Conservation (phyloP, 176 grass and related monocot species). For the Paspalum vaginatum region DNA sequence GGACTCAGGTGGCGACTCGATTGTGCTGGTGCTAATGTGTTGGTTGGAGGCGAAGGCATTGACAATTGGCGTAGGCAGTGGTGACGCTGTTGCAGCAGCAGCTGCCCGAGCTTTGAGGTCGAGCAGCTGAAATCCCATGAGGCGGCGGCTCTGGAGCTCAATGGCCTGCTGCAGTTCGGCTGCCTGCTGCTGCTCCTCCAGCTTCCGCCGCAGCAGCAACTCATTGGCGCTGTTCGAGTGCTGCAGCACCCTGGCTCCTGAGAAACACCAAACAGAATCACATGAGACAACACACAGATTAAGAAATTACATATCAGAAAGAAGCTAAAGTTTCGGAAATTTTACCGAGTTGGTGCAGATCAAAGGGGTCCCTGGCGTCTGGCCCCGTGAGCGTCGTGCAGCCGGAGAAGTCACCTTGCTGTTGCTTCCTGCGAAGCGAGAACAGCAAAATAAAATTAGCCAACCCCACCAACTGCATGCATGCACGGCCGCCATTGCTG, state of each 20-base stretch:
- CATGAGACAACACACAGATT: too few relatives aligned
- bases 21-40: background rate
- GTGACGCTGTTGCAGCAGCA: background rate
- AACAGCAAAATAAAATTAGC: conserved; percentile 15
- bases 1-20: conserved; percentile 39
- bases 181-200: conserved; percentile 86
- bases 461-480: background rate
- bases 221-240: conserved; percentile 62
- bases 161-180: conserved; percentile 79
- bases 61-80: background rate
- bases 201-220: conserved; percentile 67
- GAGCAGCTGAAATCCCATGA: conserved; percentile 68
- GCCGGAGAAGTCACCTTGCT: conserved; percentile 66
- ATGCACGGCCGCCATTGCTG: background rate
- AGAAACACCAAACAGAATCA: background rate
- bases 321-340: background rate
- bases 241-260: conserved; percentile 82
- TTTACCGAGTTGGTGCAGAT: conserved; percentile 85
- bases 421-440: conserved; percentile 63
- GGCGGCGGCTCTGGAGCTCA: conserved; percentile 71
- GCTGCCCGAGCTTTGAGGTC: conserved; percentile 60
- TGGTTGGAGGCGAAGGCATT: conserved; percentile 35
- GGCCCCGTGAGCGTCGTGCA: conserved; percentile 63
- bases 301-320: too few relatives aligned
- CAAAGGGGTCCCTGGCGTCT: conserved; percentile 68